Percentiles rank a stretch among this genome's conserved stretches.
phyloP scores from a whole-genome alignment of 1,139 yeast species.

The Blastobotrys illinoisensis region DNA sequence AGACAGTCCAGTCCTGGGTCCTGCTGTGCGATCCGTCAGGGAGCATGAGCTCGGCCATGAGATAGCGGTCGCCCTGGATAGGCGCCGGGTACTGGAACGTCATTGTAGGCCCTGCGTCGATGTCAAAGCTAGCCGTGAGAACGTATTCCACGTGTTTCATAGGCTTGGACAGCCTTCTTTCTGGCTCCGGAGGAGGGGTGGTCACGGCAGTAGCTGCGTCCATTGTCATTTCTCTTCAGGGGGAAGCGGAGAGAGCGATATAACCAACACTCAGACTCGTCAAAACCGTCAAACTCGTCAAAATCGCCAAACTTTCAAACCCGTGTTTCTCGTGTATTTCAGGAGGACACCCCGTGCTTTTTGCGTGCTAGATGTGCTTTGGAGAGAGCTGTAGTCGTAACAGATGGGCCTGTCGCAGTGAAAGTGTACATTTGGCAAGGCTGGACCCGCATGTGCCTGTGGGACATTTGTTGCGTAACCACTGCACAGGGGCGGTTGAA shows the following conservation, averaged over 20 bases:
- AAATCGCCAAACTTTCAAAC: too few relatives aligned
- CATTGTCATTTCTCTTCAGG: neutral
- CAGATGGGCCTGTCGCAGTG: neutral
- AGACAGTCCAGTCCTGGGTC: constrained; percentile 55
- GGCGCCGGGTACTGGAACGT: constrained; percentile 48
- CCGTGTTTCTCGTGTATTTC: neutral
- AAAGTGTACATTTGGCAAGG: neutral
- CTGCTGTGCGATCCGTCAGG: constrained; percentile 63
- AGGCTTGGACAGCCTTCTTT: neutral
- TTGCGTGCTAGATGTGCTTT: too few relatives aligned
- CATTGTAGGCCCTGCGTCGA: constrained; percentile 56
- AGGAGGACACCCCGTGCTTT: neutral
- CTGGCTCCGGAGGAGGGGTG: neutral
- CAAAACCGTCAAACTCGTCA: neutral
- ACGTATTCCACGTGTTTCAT: constrained; percentile 31
- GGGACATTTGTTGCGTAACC: neutral
- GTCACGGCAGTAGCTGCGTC: neutral
- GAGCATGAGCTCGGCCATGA: constrained; percentile 53
- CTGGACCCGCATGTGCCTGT: neutral
- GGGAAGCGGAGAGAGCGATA: neutral
- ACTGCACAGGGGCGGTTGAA: neutral
- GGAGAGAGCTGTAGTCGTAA: too few relatives aligned
- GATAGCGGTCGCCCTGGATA: constrained; percentile 41
- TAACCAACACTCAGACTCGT: neutral
- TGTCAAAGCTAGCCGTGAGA: constrained; percentile 51